Evolutionary conservation across 352 stramenopile genomes (phyloP).

Genomic region (Pythium pyrilobum): DNA sequence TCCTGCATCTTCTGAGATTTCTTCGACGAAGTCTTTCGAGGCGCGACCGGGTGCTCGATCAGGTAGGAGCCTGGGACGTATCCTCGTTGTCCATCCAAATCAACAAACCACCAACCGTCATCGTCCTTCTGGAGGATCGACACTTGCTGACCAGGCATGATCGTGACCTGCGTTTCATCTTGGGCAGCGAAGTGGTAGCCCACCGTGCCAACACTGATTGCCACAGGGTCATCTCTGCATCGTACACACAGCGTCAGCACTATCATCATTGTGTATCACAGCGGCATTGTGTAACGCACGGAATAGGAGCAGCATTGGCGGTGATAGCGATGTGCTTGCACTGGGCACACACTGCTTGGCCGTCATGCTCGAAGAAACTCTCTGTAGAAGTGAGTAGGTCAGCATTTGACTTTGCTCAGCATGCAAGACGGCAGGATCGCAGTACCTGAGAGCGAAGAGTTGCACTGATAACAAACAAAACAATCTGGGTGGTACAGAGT

Average conservation of each 20-base stretch:
- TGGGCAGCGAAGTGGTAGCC: conserved; percentile 67
- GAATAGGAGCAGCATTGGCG: conserved; percentile 28
- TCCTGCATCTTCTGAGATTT: conserved; percentile 13
- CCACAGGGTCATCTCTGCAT: conserved; percentile 43
- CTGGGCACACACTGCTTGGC: conserved; percentile 66
- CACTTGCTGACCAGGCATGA: conserved; percentile 72
- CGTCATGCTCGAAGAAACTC: conserved; percentile 80
- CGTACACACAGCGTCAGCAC: too few species aligned
- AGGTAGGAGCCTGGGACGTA: conserved; percentile 83
- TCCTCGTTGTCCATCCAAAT: conserved; percentile 56
- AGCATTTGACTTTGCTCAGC: background rate
- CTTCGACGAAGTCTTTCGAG: conserved; percentile 6
- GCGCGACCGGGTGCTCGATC: conserved; percentile 49
- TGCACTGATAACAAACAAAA: conserved; percentile 79
- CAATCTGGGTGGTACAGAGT: conserved; percentile 82
- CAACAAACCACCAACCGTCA: conserved; percentile 82
- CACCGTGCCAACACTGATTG: conserved; percentile 49
- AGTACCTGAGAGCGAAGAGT: conserved; percentile 64
- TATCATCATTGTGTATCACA: too few species aligned
- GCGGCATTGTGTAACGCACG: conserved; percentile 45
- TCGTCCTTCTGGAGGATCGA: conserved; percentile 81
- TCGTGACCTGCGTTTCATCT: conserved; percentile 82
- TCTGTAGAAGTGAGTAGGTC: conserved; percentile 27
- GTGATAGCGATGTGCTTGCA: conserved; percentile 81
- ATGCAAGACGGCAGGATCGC: background rate